Evolutionary conservation across 73 alveolate genomes (phyloP).

Genomic region (Symbiodinium natans): DNA sequence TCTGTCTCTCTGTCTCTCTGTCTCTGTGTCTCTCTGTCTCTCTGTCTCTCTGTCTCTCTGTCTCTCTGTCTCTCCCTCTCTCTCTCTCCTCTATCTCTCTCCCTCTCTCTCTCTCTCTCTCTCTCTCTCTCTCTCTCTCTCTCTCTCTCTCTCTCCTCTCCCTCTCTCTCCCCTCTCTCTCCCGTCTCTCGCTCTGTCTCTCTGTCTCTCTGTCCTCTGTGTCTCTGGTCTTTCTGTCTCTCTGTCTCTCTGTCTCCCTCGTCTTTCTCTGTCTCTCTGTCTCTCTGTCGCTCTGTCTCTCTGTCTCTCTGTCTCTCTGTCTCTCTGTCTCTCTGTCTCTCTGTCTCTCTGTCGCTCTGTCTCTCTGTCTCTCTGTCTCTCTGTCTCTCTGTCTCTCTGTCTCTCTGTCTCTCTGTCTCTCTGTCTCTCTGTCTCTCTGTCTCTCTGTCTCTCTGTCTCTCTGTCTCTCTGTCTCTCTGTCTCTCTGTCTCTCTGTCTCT

Average conservation of each 20-base stretch:
- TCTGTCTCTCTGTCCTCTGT: background rate
- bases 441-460: constrained; percentile 24
- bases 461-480: constrained; percentile 32
- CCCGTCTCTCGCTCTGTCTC: background rate
- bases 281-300: constrained; percentile 18
- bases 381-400: constrained; percentile 32
- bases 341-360: background rate
- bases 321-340: constrained; percentile 14
- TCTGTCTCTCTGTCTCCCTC: background rate
- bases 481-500: constrained; percentile 28
- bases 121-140: background rate
- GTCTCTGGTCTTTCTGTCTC: too few species aligned
- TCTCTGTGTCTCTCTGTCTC: background rate
- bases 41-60: background rate
- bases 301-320: constrained; percentile 23
- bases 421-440: constrained; percentile 37
- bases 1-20: background rate
- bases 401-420: constrained; percentile 21
- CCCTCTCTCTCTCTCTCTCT: background rate
- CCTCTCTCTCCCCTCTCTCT: background rate
- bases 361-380: background rate
- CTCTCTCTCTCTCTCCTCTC: background rate
- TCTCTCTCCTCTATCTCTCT: too few species aligned
- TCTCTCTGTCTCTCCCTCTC: background rate
- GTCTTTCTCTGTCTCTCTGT: background rate